Evolutionary conservation across 352 stramenopile species (phyloP).

Genomic region (Phytophthora capsici): DNA sequence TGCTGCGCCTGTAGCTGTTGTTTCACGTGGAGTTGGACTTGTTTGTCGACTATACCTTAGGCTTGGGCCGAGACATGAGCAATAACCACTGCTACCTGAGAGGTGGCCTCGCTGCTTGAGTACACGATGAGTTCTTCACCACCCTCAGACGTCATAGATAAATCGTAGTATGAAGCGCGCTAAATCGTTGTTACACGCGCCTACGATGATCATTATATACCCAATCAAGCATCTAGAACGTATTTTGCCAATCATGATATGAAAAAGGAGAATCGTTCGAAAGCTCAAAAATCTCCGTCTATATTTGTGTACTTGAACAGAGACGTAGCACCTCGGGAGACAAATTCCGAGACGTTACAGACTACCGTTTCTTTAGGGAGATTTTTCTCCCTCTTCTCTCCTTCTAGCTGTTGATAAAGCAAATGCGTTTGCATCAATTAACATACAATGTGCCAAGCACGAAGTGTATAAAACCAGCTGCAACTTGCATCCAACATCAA

Average conservation of each 20-base stretch:
- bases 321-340: conserved; percentile 1
- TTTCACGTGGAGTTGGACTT: neutral
- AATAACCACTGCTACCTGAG: neutral
- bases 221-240: neutral
- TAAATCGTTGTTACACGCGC: neutral
- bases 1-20: conserved; percentile 3
- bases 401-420: too few relatives aligned
- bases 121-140: neutral
- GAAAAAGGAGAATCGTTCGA: neutral
- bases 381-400: neutral
- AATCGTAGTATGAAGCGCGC: neutral
- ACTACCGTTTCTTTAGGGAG: neutral
- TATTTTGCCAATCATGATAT: neutral
- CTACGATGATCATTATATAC: neutral
- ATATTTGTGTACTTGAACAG: neutral
- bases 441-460: too few relatives aligned
- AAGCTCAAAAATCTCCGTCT: neutral
- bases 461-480: too few relatives aligned
- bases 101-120: neutral
- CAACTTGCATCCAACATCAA: too few relatives aligned
- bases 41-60: neutral
- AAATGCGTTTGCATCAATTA: too few relatives aligned
- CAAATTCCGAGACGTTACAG: neutral
- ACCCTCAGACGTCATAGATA: neutral
- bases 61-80: conserved; percentile 8